Evolutionary conservation across 495 filamentous ascomycete species (phyloP), one percentile per base, ranked within the genome.

Genomic region (Daldinia bambusicola): DNA sequence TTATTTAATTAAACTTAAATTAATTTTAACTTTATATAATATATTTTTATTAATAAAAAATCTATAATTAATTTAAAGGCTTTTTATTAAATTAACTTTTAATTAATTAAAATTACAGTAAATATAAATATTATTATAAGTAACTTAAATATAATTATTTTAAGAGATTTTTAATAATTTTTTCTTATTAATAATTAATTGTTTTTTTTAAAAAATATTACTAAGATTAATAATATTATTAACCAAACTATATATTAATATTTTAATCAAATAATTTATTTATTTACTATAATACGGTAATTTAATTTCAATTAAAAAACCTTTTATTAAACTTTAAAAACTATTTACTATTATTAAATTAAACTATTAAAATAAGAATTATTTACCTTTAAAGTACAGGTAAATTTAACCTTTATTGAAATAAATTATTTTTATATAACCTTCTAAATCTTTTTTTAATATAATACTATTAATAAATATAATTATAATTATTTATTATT

Each of bases 401-500:
- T 26, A 26, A 26, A 26, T 26, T 26, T 26, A 26, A 26, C 3
- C 3, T 26, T 26, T 26, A 26, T 26, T 26, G 26, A 3, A 26
- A 26, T 26, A 26, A 26, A 26, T 26, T 26, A 26, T 26, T 26
- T 26, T 26, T 1, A 26, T 26, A 38, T 38, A 38, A 38, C 10
- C 10, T 38, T 38, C 10, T 38, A 38, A n/a, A 38, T 38, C 10
- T 38, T 10, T 38, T 12, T 38, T 38, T 10, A 12, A 38, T 9
- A 38, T 38, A 38, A 38, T 13, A 12, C 10, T 38, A 38, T 38
- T 10, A 38, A 38, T 38, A 38, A 38, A 38, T 38, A 38, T 38
- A 38, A 38, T 38, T 38, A 38, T 38, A 38, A 38, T 38, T 38
- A 38, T 38, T 38, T 38, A 38, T 38, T 38, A 38, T 38, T 38